Conservation (phyloP, 257 asterid genomes). For the Linderniella brevidens region DNA sequence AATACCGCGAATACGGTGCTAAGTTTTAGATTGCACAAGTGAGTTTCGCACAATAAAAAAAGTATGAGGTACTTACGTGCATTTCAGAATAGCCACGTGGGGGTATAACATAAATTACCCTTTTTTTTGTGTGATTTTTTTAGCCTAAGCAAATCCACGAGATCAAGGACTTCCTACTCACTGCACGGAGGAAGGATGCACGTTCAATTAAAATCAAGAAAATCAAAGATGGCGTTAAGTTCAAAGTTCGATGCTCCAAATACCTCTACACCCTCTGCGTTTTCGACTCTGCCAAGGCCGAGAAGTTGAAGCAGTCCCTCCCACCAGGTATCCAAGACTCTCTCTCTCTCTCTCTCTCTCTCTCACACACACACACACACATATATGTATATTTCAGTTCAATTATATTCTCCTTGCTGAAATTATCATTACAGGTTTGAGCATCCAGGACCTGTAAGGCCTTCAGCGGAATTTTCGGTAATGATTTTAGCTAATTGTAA, state of each 20-base stretch:
- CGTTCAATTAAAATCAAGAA: constrained; percentile 34
- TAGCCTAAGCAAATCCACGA: constrained; percentile 50
- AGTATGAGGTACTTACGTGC: too few relatives aligned
- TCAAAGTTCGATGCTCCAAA: constrained; percentile 47
- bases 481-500: too few relatives aligned
- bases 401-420: not conserved
- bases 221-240: constrained; percentile 38
- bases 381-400: not conserved
- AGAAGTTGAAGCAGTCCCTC: constrained; percentile 42
- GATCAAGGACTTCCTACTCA: constrained; percentile 42
- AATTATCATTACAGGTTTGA: not conserved
- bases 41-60: too few relatives aligned
- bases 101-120: too few relatives aligned
- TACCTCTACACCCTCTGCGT: constrained; percentile 41
- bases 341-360: not conserved
- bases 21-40: too few relatives aligned
- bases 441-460: constrained; percentile 1
- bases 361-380: not conserved
- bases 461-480: too few relatives aligned
- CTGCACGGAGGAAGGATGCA: constrained; percentile 49
- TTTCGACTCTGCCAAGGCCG: constrained; percentile 31
- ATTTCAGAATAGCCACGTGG: too few relatives aligned
- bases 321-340: constrained; percentile 24
- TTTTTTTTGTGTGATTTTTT: not conserved
- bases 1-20: too few relatives aligned